phyloP scores from a whole-genome alignment of 257 asterid species.

The Solanum clarkiae region DNA sequence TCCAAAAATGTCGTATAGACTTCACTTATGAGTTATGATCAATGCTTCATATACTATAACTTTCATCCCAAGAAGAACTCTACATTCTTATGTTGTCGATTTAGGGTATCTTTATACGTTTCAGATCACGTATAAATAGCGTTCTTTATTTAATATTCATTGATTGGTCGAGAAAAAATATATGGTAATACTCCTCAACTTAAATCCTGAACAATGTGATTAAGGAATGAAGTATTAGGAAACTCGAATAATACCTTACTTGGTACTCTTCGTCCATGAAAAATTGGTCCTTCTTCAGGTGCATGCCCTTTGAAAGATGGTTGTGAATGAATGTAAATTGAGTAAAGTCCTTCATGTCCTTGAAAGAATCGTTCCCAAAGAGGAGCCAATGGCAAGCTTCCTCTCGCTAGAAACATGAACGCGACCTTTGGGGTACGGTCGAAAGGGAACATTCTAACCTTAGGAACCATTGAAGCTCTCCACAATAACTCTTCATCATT shows the following conservation, averaged over 20 bases:
- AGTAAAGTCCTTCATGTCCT: conserved; percentile 39
- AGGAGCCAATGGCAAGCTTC: conserved; percentile 57
- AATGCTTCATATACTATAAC: neutral
- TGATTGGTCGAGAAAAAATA: neutral
- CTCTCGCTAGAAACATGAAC: conserved; percentile 59
- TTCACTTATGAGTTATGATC: too few relatives aligned
- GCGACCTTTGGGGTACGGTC: conserved; percentile 54
- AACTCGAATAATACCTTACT: conserved; percentile 40
- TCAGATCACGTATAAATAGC: neutral
- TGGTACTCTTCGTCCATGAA: conserved; percentile 53
- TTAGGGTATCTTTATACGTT: neutral
- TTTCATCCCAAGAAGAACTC: too few relatives aligned
- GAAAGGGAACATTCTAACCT: conserved; percentile 20
- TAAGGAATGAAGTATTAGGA: too few relatives aligned
- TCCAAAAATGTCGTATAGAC: neutral
- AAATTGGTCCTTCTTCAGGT: conserved; percentile 33
- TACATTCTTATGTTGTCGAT: too few relatives aligned
- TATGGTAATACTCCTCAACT: neutral
- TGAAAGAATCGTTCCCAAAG: conserved; percentile 67
- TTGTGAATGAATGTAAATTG: conserved; percentile 60
- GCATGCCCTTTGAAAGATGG: conserved; percentile 26
- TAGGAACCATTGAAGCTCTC: conserved; percentile 75
- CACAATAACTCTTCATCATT: conserved; percentile 58
- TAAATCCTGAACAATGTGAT: too few relatives aligned
- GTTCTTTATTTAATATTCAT: neutral